A percentile compares a stretch with the other conserved stretches of the same genome.
phyloP scores from a whole-genome alignment of 352 stramenopile genomes.

The Sclerospora graminicola region DNA sequence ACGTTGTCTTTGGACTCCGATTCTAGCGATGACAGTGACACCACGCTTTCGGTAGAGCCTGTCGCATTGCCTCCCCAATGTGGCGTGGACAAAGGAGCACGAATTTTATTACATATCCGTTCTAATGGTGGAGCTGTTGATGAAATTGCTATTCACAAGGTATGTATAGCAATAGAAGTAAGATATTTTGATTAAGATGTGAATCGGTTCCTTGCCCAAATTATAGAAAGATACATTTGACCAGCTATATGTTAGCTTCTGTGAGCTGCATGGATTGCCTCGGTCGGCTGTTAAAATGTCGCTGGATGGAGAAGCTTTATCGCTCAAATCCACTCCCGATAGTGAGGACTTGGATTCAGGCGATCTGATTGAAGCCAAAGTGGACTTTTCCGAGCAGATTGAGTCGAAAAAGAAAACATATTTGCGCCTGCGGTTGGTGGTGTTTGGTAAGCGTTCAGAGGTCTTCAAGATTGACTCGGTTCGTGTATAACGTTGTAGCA shows the following conservation, averaged over 20 bases:
- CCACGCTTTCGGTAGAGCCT: background rate
- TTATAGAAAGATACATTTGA: constrained; percentile 53
- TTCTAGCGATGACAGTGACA: constrained; percentile 22
- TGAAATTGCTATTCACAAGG: constrained; percentile 47
- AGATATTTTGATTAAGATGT: background rate
- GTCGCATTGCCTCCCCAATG: background rate
- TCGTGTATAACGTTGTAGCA: constrained; percentile 5
- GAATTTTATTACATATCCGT: constrained; percentile 40
- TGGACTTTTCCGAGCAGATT: constrained; percentile 51
- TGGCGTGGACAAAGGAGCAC: constrained; percentile 34
- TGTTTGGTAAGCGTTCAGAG: constrained; percentile 43
- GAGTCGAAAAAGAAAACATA: constrained; percentile 40
- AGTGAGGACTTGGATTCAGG: constrained; percentile 38
- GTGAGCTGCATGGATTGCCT: constrained; percentile 47
- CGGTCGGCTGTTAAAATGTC: constrained; percentile 47
- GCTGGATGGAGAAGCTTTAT: constrained; percentile 41
- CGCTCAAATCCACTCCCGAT: constrained; percentile 16
- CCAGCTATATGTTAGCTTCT: constrained; percentile 53
- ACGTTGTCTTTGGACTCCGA: constrained; percentile 41
- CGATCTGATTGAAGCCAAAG: constrained; percentile 64
- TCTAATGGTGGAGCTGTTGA: constrained; percentile 47
- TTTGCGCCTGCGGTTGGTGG: constrained; percentile 40
- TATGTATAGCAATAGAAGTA: constrained; percentile 5
- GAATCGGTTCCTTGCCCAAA: background rate
- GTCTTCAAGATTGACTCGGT: constrained; percentile 64